Evolutionary conservation across 306 rosid species (phyloP).

Genomic region (Delonix regia): DNA sequence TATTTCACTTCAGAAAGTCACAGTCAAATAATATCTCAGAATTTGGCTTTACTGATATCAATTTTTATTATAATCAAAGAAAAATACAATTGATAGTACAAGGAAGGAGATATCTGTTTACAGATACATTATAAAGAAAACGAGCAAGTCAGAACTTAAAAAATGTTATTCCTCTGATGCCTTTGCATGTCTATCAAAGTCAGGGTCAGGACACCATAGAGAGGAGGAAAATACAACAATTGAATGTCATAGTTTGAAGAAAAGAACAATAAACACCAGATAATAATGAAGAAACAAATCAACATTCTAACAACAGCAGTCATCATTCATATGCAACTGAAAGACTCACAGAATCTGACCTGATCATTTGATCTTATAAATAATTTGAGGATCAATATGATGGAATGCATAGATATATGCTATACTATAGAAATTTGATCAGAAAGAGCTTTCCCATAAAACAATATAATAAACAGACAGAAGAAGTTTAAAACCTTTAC

Average conservation of each 20-base stretch:
- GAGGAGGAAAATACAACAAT: neutral
- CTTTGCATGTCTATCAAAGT: constrained; percentile 20
- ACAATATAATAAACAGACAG: neutral
- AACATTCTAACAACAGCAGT: neutral
- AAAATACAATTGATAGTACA: constrained; percentile 22
- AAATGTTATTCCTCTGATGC: constrained; percentile 7
- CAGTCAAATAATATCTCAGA: constrained; percentile 24
- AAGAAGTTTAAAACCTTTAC: constrained; percentile 52
- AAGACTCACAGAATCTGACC: neutral
- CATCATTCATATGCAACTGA: neutral
- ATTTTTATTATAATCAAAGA: constrained; percentile 10
- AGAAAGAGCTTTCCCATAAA: constrained; percentile 8
- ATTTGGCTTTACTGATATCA: constrained; percentile 32
- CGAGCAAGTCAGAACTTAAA: constrained; percentile 21
- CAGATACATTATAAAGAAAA: constrained; percentile 1
- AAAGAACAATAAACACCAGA: neutral
- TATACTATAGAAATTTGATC: constrained; percentile 7
- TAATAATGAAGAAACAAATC: neutral
- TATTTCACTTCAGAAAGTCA: constrained; percentile 20
- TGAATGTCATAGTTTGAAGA: neutral
- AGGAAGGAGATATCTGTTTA: constrained; percentile 13
- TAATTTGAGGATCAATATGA: constrained; percentile 15
- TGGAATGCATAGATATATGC: constrained; percentile 3
- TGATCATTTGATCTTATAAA: constrained; percentile 23
- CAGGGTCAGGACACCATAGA: neutral